A percentile compares a stretch with the other conserved stretches of the same genome.
Conservation (phyloP, 31 red algal genomes). For the Porphyra umbilicalis region DNA sequence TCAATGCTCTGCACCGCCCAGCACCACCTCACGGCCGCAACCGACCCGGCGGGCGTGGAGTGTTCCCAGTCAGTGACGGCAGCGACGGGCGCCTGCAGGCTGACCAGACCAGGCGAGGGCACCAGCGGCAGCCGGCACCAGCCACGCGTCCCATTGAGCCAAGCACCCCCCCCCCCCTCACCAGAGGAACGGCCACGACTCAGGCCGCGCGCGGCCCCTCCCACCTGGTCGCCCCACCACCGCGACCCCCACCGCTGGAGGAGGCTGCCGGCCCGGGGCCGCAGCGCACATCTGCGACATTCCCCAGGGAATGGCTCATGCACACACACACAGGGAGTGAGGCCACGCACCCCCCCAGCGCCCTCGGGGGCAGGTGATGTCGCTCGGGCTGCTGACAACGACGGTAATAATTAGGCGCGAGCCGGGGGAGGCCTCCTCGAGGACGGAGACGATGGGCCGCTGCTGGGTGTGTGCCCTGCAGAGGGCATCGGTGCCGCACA, state of each 20-base stretch:
- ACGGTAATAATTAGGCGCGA: neutral
- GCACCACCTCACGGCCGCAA: neutral
- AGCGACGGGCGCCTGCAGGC: neutral
- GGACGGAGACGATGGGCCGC: no score
- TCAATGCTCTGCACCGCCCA: neutral
- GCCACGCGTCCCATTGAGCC: no score
- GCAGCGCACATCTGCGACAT: no score
- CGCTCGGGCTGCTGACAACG: neutral
- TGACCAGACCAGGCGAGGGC: neutral
- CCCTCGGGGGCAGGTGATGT: neutral
- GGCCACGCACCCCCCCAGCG: neutral
- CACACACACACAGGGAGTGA: neutral
- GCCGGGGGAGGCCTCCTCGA: no score
- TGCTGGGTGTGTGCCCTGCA: no score
- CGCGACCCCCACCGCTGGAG: neutral
- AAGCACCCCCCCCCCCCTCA: no score
- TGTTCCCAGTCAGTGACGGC: slow-evolving; percentile 1
- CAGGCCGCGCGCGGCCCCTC: neutral
- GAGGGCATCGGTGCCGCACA: no score
- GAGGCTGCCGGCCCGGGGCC: neutral
- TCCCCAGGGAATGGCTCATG: no score
- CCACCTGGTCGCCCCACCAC: no score
- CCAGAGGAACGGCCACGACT: neutral
- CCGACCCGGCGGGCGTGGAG: neutral
- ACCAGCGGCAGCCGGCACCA: neutral